Base-by-base conservation (phyloP, 495 filamentous ascomycete genomes). In the Hypoxylon trugodes region DNA sequence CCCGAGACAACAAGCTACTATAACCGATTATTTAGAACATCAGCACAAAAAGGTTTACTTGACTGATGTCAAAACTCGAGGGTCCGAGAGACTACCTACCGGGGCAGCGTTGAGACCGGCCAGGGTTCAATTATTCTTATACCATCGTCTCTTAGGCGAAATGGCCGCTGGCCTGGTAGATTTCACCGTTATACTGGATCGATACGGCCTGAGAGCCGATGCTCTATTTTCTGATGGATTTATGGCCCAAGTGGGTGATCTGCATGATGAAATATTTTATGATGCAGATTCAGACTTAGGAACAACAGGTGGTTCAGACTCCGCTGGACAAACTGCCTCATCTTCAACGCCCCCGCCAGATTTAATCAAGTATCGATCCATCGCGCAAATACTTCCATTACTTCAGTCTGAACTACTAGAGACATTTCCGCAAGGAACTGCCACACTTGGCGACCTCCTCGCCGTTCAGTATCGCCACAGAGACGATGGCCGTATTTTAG, bases 31-130 rank as follows among this genome's bases (percentile, higher is more conserved):
- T 43, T 53, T 68, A 13, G 90, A 60, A 81, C 87, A 43, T 89
- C 94, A 69, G 90, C 89, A 1, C 81, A 90, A 61, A 72, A 77
- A 76, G 24, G 78, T 93, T 10, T 97, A 93, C 72, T 75, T 98
- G 45, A 89, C 87, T 5, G 95, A 98, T 66, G 85, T 95, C 49
- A 98, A 98, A 73, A 98, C 96, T 0, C 85, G 93, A 40, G 81
- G 72, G 6, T 82, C 79, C 35, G 77, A 79, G 9, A 81, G 81
- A 9, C 59, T 91, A 1, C 93, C 94, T 0, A 79, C 81, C 16
- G 86, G 83, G 22, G 77, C 86, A 1, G 84, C 87, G n/a, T 84
- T 92, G 15, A 87, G 89, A 8, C 90, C 87, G 0, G 91, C 95
- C 0, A 79, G 86, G 47, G 87, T 97, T 48, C 95, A 98, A 73